These are phyloP conservation scores for Mortierella sp. DNA, from an alignment of 371 early-diverging fungal genomes.

Conservation along the genomic window DNA sequence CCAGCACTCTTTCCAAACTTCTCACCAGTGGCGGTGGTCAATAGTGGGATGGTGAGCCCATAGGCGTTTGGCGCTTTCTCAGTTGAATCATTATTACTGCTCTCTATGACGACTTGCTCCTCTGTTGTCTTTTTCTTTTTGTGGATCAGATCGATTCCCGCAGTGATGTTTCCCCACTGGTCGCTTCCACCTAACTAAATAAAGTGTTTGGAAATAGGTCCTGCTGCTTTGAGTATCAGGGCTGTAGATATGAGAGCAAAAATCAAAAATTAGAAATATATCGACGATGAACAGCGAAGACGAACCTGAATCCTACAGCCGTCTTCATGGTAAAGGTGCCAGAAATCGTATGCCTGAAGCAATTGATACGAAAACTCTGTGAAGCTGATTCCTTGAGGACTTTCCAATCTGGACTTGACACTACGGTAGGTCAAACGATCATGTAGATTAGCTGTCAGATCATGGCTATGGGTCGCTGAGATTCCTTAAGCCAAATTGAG, in stretches of 20 bases:
- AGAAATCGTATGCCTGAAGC: conserved; percentile 95
- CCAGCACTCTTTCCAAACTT: conserved; percentile 98
- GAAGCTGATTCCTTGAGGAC: conserved; percentile 91
- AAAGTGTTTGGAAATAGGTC: background rate
- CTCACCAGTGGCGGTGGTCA: conserved; percentile 89
- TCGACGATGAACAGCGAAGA: background rate
- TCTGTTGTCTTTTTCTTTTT: conserved; percentile 58
- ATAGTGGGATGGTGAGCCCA: conserved; percentile 91
- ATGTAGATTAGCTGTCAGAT: background rate
- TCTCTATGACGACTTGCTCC: conserved; percentile 41
- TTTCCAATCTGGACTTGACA: conserved; percentile 82
- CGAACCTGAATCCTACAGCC: conserved; percentile 78
- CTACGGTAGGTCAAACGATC: conserved; percentile 40
- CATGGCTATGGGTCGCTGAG: background rate
- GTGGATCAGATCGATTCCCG: conserved; percentile 93
- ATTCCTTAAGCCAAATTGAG: background rate
- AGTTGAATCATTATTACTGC: background rate
- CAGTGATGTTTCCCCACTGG: conserved; percentile 97
- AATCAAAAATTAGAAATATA: background rate
- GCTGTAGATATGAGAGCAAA: background rate
- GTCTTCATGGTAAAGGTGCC: conserved; percentile 78
- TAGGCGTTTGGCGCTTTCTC: conserved; percentile 62
- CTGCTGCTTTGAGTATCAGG: background rate
- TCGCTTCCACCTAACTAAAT: conserved; percentile 93
- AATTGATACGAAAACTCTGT: conserved; percentile 97